phyloP scores from a whole-genome alignment of 768 basidiomycete species.

The Tylopilus subfusipes region DNA sequence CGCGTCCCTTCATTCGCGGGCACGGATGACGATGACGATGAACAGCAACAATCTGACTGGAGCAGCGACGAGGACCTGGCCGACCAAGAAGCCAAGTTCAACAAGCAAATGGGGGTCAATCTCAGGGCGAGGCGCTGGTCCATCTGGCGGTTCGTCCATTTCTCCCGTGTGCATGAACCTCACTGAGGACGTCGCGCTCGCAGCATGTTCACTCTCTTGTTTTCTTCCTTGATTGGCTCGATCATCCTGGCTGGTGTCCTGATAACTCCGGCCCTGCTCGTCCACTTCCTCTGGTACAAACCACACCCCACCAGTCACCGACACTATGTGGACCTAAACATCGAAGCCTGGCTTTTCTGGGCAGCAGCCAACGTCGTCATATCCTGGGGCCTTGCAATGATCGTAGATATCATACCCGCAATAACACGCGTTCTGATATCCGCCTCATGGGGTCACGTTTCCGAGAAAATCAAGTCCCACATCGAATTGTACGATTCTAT shows the following conservation, averaged over 20 bases:
- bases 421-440: slow-evolving; percentile 50
- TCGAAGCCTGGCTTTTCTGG: slow-evolving; percentile 81
- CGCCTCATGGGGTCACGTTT: slow-evolving; percentile 71
- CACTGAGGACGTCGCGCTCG: background rate
- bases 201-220: slow-evolving; percentile 59
- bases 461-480: slow-evolving; percentile 60
- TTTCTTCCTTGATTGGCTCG: slow-evolving; percentile 73
- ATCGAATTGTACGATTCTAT: slow-evolving; percentile 69
- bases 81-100: slow-evolving; percentile 66
- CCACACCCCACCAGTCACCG: slow-evolving; percentile 54
- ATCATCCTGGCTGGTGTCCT: slow-evolving; percentile 60
- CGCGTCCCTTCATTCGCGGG: slow-evolving; percentile 43
- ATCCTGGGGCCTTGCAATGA: slow-evolving; percentile 75
- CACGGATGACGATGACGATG: slow-evolving; percentile 59
- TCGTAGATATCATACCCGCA: slow-evolving; percentile 65
- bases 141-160: slow-evolving; percentile 45
- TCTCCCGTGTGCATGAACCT: background rate
- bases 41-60: slow-evolving; percentile 66
- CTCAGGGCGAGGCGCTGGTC: slow-evolving; percentile 47
- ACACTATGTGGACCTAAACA: slow-evolving; percentile 58
- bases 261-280: slow-evolving; percentile 55
- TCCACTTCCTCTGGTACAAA: slow-evolving; percentile 71
- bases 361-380: slow-evolving; percentile 72
- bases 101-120: slow-evolving; percentile 52
- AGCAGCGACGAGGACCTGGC: slow-evolving; percentile 73